Percentiles rank a stretch among this genome's conserved stretches.
Evolutionary conservation across 2,329 filamentous ascomycete genomes (phyloP).

Genomic region (Cephalotrichum gorgonifer): DNA sequence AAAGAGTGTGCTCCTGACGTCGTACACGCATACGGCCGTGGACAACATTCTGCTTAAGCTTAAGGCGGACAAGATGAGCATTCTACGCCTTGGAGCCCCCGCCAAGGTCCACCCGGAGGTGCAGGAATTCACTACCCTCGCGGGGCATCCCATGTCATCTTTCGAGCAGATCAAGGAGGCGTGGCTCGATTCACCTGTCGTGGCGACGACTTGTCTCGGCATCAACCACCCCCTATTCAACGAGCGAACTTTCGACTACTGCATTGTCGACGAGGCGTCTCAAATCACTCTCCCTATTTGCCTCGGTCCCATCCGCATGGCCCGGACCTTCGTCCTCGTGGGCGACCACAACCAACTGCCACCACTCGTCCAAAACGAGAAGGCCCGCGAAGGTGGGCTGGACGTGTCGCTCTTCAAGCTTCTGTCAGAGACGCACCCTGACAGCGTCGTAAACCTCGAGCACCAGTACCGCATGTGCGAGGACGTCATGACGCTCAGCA

Average conservation of each 20-base stretch:
- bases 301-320: conserved; percentile 85
- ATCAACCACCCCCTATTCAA: conserved; percentile 84
- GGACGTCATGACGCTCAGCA: conserved; percentile 91
- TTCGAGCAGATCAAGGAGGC: conserved; percentile 76
- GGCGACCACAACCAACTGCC: conserved; percentile 96
- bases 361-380: conserved; percentile 85
- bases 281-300: conserved; percentile 96
- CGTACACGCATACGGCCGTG: conserved; percentile 94
- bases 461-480: conserved; percentile 98
- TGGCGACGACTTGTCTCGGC: conserved; percentile 89
- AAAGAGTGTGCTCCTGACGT: conserved; percentile 87
- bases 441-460: conserved; percentile 81
- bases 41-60: conserved; percentile 97
- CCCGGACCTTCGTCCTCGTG: conserved; percentile 84
- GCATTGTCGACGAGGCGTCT: conserved; percentile 95
- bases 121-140: conserved; percentile 72
- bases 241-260: conserved; percentile 89
- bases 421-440: conserved; percentile 77
- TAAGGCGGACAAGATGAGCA: conserved; percentile 62
- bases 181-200: conserved; percentile 79
- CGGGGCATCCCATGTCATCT: conserved; percentile 59
- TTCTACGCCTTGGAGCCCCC: conserved; percentile 74
- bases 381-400: conserved; percentile 73
- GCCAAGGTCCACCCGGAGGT: conserved; percentile 86
- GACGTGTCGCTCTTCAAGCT: conserved; percentile 92